A percentile compares a stretch with the other conserved stretches of the same genome.
These are phyloP conservation scores for Dissophora globulifera DNA, from an alignment of 192 early-diverging fungal genomes.

Conservation along the genomic window DNA sequence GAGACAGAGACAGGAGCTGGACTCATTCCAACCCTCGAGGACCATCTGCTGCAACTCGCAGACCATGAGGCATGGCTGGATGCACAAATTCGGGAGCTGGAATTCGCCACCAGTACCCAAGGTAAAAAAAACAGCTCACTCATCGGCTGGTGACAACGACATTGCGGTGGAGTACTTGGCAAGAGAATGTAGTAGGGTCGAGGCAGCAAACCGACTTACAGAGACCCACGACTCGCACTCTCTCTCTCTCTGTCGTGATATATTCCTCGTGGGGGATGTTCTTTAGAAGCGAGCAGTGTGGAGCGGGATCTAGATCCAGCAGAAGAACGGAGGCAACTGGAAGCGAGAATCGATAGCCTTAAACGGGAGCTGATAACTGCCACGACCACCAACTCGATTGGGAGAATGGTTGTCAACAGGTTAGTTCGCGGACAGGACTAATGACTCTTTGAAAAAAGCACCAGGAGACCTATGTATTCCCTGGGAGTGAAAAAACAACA, in stretches of 20 bases:
- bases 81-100: conserved; percentile 43
- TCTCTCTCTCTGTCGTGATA: not conserved
- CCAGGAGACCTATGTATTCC: not conserved
- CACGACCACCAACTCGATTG: conserved; percentile 10
- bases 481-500: not conserved
- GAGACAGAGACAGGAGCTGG: not conserved
- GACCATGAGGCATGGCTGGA: conserved; percentile 49
- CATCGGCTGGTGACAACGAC: too few species aligned
- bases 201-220: not conserved
- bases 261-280: too few species aligned
- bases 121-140: too few species aligned
- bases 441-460: too few species aligned
- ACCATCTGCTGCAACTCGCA: conserved; percentile 35
- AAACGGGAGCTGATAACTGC: conserved; percentile 17
- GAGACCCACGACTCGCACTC: not conserved
- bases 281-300: not conserved
- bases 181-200: too few species aligned
- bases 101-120: conserved; percentile 22
- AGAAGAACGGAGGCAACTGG: conserved; percentile 2
- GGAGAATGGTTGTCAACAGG: conserved; percentile 9
- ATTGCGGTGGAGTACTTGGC: too few species aligned
- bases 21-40: conserved; percentile 24
- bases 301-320: not conserved
- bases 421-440: too few species aligned
- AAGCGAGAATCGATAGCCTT: conserved; percentile 16